A percentile compares a stretch with the other conserved stretches of the same genome.
Evolutionary conservation across 805 yeast genomes (phyloP).

Genomic region (Peterozyma xylosa): DNA sequence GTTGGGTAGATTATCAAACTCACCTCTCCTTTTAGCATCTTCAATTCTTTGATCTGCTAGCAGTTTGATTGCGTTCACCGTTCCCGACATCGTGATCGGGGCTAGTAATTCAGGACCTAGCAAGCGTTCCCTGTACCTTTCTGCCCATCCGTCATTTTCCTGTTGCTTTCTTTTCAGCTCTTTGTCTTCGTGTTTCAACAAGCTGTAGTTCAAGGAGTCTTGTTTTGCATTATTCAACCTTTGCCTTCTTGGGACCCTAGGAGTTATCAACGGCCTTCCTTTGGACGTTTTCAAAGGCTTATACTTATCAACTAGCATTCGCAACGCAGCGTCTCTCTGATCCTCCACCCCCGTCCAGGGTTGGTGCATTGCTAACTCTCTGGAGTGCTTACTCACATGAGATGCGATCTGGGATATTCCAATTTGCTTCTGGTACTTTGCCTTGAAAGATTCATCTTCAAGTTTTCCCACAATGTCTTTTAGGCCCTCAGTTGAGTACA

Average conservation of each 20-base stretch:
- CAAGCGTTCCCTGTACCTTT: conserved; percentile 56
- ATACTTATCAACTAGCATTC: conserved; percentile 50
- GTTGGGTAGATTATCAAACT: conserved; percentile 46
- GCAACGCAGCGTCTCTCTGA: conserved; percentile 33
- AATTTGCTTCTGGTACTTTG: conserved; percentile 30
- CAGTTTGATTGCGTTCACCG: conserved; percentile 49
- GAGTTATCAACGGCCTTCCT: conserved; percentile 7
- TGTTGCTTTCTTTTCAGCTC: conserved; percentile 21
- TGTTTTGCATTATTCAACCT: conserved; percentile 60
- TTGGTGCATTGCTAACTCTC: conserved; percentile 38
- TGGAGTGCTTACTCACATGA: conserved; percentile 33
- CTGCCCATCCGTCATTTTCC: conserved; percentile 43
- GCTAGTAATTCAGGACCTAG: conserved; percentile 47
- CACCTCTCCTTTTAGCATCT: conserved; percentile 67
- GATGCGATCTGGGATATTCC: conserved; percentile 34
- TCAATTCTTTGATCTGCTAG: conserved; percentile 72
- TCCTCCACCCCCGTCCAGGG: conserved; percentile 60
- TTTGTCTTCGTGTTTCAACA: conserved; percentile 25
- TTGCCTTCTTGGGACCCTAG: conserved; percentile 18
- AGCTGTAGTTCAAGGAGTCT: conserved; percentile 53
- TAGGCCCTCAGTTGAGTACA: conserved; percentile 8
- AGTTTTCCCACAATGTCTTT: conserved; percentile 19
- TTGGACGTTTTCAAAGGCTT: conserved; percentile 25
- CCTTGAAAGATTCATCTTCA: conserved; percentile 26
- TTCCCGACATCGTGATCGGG: conserved; percentile 30